Conservation (phyloP, 2,329 filamentous ascomycete genomes). For the Aspergillus pseudoterreus region DNA sequence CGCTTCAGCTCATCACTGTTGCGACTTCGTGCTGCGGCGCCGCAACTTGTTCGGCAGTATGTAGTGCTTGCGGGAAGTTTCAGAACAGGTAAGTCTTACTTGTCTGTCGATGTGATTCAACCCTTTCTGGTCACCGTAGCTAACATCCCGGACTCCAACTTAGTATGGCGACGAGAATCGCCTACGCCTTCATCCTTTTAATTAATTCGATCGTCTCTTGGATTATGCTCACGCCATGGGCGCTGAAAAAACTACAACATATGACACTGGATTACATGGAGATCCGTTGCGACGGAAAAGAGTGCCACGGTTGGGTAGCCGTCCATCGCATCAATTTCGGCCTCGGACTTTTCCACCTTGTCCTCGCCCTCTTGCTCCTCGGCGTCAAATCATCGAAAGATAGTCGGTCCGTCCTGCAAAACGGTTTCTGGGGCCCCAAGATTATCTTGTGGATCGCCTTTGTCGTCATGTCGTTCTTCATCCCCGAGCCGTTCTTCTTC, state of each 20-base stretch:
- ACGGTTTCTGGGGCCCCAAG: constrained; percentile 99
- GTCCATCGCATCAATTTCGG: constrained; percentile 98
- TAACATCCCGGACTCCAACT: constrained; percentile 17
- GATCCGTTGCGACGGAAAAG: constrained; percentile 83
- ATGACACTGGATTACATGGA: constrained; percentile 93
- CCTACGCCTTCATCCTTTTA: constrained; percentile 89
- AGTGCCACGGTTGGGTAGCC: constrained; percentile 93
- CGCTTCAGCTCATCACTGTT: constrained; percentile 64
- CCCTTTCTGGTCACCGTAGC: constrained; percentile 2
- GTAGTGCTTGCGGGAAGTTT: constrained; percentile 93
- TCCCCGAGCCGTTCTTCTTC: constrained; percentile 91
- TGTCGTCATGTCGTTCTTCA: constrained; percentile 89
- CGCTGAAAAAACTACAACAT: constrained; percentile 89
- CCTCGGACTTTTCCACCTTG: constrained; percentile 86
- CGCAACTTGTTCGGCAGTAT: constrained; percentile 92
- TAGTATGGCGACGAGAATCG: constrained; percentile 94
- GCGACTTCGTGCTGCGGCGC: constrained; percentile 92
- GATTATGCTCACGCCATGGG: constrained; percentile 99
- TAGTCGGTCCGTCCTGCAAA: constrained; percentile 82
- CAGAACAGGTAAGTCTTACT: constrained; percentile 68
- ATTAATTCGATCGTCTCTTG: constrained; percentile 96
- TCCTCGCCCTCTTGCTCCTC: constrained; percentile 78
- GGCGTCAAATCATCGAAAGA: constrained; percentile 86
- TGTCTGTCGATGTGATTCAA: too few species aligned
- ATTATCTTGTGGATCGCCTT: constrained; percentile 83